Conservation (phyloP, 169 alveolate genomes). For the Fabrea salina region DNA sequence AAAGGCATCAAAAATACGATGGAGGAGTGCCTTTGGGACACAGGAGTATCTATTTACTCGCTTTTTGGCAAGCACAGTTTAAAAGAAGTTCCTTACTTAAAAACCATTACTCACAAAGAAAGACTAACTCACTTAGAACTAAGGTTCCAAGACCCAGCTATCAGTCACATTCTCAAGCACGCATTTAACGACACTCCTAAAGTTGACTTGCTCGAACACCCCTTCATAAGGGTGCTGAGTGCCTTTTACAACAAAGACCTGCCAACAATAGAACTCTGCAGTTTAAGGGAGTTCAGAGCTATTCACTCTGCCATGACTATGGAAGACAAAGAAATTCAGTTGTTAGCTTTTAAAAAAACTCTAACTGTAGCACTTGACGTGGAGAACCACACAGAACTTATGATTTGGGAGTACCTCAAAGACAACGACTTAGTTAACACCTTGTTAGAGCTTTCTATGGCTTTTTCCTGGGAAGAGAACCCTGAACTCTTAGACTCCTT, state of each 20-base stretch:
- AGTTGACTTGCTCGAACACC: neutral
- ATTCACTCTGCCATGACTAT: neutral
- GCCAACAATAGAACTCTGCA: neutral
- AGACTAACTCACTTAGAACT: neutral
- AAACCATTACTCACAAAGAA: neutral
- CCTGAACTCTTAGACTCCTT: constrained; percentile 1
- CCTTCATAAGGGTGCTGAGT: neutral
- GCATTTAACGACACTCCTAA: neutral
- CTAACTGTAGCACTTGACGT: neutral
- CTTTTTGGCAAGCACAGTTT: no score
- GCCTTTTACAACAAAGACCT: neutral
- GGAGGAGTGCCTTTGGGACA: no score
- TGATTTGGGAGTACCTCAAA: neutral
- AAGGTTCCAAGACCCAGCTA: neutral
- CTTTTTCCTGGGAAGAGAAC: neutral
- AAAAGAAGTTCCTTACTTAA: no score
- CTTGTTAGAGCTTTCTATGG: neutral
- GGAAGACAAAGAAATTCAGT: neutral
- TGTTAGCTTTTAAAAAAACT: neutral
- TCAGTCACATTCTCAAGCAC: neutral
- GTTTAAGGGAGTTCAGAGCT: neutral
- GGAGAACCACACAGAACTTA: neutral
- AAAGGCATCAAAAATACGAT: no score
- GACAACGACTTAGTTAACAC: neutral
- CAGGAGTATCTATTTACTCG: no score